Conservation (phyloP, 1,284 basidiomycete species). For the Ganoderma multipileum region DNA sequence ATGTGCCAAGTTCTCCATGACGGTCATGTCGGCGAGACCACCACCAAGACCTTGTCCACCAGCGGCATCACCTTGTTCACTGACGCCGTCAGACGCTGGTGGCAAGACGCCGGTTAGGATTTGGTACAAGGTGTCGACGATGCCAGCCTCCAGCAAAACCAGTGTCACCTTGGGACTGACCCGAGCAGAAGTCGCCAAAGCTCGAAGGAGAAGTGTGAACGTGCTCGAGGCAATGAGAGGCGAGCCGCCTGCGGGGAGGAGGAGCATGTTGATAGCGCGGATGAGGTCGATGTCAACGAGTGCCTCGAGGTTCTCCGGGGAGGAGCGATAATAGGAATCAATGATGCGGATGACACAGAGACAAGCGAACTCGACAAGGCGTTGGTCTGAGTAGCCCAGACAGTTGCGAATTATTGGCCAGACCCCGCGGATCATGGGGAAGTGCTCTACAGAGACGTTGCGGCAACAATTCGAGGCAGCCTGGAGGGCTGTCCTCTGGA, state of each 20-base stretch:
- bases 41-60: conserved; percentile 81
- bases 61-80: conserved; percentile 69
- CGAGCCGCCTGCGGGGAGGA: conserved; percentile 87
- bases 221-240: conserved; percentile 86
- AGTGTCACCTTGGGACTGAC: conserved; percentile 88
- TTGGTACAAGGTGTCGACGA: conserved; percentile 91
- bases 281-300: conserved; percentile 87
- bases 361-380: conserved; percentile 92
- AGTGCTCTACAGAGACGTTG: conserved; percentile 87
- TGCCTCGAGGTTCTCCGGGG: conserved; percentile 84
- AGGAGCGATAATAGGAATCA: conserved; percentile 88
- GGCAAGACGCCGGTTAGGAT: conserved; percentile 92
- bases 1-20: conserved; percentile 97
- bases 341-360: conserved; percentile 92
- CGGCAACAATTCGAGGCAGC: conserved; percentile 96
- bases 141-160: conserved; percentile 86
- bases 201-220: conserved; percentile 88
- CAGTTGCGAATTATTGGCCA: conserved; percentile 94
- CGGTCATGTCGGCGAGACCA: conserved; percentile 92
- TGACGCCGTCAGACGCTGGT: conserved; percentile 58
- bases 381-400: conserved; percentile 89
- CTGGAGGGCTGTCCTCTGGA: conserved; percentile 95
- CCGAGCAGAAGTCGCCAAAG: conserved; percentile 84
- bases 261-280: conserved; percentile 81
- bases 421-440: conserved; percentile 85